Percentiles rank a stretch among this genome's conserved stretches.
These are phyloP conservation scores for Excoecaria cochinchinensis DNA, from an alignment of 345 rosid species.

Conservation along the genomic window DNA sequence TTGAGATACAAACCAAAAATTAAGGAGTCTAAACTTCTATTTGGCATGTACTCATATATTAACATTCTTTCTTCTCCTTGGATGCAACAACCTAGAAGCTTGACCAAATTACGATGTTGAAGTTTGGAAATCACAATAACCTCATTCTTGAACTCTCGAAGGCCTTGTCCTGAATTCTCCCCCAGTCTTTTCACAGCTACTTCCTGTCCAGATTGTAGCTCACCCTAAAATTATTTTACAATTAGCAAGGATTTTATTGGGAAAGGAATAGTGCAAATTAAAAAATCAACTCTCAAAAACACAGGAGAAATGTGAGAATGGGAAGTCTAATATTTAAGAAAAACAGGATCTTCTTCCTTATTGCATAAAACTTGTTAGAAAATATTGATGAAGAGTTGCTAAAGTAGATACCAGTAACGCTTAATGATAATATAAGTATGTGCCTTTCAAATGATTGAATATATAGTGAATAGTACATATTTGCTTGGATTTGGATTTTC, in stretches of 20 bases:
- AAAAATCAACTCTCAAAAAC: background rate
- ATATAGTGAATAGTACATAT: background rate
- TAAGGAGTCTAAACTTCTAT: conserved; percentile 24
- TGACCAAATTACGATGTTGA: conserved; percentile 27
- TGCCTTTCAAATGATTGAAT: background rate
- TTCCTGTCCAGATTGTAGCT: conserved; percentile 13
- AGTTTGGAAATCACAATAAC: conserved; percentile 22
- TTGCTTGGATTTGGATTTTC: background rate
- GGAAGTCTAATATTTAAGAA: background rate
- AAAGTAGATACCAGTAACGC: background rate
- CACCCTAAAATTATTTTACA: conserved; percentile 2
- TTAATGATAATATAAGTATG: background rate
- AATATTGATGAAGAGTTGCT: background rate
- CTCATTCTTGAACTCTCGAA: conserved; percentile 24
- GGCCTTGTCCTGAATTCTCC: conserved; percentile 23
- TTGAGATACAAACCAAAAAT: conserved; percentile 18
- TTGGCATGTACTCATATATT: conserved; percentile 21
- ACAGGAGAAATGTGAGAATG: background rate
- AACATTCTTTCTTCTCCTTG: conserved; percentile 18
- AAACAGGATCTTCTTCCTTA: background rate
- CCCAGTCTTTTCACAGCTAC: conserved; percentile 23
- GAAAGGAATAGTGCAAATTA: background rate
- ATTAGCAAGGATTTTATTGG: background rate
- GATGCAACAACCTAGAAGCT: conserved; percentile 18
- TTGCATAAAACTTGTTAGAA: background rate